phyloP scores from a whole-genome alignment of 257 asterid species.

The Plectranthus barbatus region DNA sequence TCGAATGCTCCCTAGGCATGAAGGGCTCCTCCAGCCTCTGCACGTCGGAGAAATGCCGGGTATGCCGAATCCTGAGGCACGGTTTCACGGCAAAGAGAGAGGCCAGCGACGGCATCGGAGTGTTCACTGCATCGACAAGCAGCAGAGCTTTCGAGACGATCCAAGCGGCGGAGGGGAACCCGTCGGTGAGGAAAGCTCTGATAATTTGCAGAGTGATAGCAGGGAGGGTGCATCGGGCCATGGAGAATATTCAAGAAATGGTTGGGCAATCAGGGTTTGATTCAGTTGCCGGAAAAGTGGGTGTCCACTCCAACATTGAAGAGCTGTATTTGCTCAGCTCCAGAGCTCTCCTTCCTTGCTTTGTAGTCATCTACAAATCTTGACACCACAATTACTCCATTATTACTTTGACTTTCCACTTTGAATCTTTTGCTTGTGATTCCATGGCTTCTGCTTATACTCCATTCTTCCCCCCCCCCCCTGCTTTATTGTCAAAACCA shows the following conservation, averaged over 20 bases:
- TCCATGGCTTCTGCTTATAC: too few species aligned
- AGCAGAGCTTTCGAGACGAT: slow-evolving; percentile 71
- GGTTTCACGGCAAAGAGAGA: slow-evolving; percentile 66
- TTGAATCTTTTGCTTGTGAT: too few species aligned
- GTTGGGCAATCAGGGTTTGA: slow-evolving; percentile 67
- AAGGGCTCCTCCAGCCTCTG: slow-evolving; percentile 70
- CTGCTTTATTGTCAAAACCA: too few species aligned
- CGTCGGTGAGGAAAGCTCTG: slow-evolving; percentile 47
- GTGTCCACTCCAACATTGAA: slow-evolving; percentile 75
- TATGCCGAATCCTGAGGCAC: slow-evolving; percentile 55
- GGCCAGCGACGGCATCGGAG: slow-evolving; percentile 51
- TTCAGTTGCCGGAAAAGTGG: slow-evolving; percentile 89
- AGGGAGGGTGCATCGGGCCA: slow-evolving; percentile 82
- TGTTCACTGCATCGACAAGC: slow-evolving; percentile 79
- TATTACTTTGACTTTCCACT: too few species aligned
- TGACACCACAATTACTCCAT: too few species aligned
- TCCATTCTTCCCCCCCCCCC: too few species aligned
- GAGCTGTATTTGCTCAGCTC: slow-evolving; percentile 87
- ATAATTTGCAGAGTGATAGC: slow-evolving; percentile 87
- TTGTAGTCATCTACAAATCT: slow-evolving; percentile 82
- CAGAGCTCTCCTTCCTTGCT: slow-evolving; percentile 84
- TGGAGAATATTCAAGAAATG: slow-evolving; percentile 68
- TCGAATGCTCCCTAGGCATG: slow-evolving; percentile 67
- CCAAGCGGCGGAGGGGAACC: slow-evolving; percentile 24
- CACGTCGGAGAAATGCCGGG: slow-evolving; percentile 55